Percentiles rank a stretch among this genome's conserved stretches.
These are phyloP conservation scores for Exophiala sp. DNA, from an alignment of 2,329 filamentous ascomycete species.

Conservation along the genomic window DNA sequence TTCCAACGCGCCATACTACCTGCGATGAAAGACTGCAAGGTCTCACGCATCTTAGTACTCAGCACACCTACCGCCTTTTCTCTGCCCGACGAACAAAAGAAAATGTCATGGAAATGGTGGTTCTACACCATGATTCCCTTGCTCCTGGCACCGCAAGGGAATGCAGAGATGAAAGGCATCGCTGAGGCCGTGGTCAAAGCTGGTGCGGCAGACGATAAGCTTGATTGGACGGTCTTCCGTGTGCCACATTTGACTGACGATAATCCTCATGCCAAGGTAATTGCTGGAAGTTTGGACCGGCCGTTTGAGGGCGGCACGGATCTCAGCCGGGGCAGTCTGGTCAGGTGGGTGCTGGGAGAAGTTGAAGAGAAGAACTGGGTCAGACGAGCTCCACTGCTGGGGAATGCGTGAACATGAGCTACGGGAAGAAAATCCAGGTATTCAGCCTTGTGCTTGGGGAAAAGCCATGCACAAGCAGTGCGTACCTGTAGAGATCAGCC, in stretches of 20 bases:
- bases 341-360: conserved; percentile 18
- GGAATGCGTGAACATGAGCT: conserved; percentile 7
- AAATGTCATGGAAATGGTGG: conserved; percentile 16
- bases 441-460: too few species aligned
- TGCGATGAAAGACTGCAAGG: conserved; percentile 6
- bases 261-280: conserved; percentile 3
- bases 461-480: too few species aligned
- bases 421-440: background rate
- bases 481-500: too few species aligned
- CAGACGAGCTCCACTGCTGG: conserved; percentile 10
- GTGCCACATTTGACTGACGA: conserved; percentile 14
- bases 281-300: conserved; percentile 7
- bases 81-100: conserved; percentile 2
- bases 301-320: conserved; percentile 1
- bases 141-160: conserved; percentile 16
- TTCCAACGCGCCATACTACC: conserved; percentile 12
- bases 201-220: background rate
- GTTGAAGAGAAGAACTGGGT: conserved; percentile 16
- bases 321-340: conserved; percentile 14
- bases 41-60: conserved; percentile 16
- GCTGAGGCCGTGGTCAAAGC: conserved; percentile 8
- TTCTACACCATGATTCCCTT: conserved; percentile 10
- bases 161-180: conserved; percentile 20
- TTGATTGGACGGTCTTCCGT: conserved; percentile 20
- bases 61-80: conserved; percentile 14